Conservation (phyloP, 176 grass and related monocot species). For the Rhynchospora breviuscula region DNA sequence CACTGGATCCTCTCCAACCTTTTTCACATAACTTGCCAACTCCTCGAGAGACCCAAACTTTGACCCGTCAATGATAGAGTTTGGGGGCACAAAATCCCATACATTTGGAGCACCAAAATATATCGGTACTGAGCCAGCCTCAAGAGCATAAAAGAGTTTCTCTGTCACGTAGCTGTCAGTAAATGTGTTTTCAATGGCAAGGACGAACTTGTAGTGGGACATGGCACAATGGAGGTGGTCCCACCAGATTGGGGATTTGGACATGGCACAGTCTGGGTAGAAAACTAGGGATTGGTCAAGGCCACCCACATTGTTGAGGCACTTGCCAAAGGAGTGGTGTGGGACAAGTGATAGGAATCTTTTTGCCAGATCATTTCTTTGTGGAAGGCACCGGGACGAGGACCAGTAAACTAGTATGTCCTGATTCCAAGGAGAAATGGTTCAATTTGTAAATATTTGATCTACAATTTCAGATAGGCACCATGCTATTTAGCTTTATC, state of each 20-base stretch:
- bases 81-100: conserved; percentile 77
- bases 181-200: conserved; percentile 89
- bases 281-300: conserved; percentile 58
- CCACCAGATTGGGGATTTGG: conserved; percentile 55
- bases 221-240: conserved; percentile 85
- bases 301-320: conserved; percentile 84
- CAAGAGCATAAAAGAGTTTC: conserved; percentile 82
- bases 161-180: conserved; percentile 88
- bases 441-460: conserved; percentile 13
- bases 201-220: conserved; percentile 96
- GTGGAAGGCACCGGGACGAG: conserved; percentile 76
- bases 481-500: neutral
- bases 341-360: conserved; percentile 54
- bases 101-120: conserved; percentile 88
- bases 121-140: conserved; percentile 81
- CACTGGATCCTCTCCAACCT: conserved; percentile 62
- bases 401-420: conserved; percentile 91
- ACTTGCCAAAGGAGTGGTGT: conserved; percentile 84
- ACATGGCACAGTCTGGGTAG: conserved; percentile 61
- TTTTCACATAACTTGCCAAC: conserved; percentile 63
- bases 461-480: neutral
- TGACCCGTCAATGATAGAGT: conserved; percentile 81
- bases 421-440: conserved; percentile 37
- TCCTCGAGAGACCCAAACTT: conserved; percentile 67
- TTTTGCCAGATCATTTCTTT: conserved; percentile 58